Evolutionary conservation across 1,284 basidiomycete species (phyloP), one percentile per base, ranked within the genome.

Genomic region (Ustilago cynodontis): DNA sequence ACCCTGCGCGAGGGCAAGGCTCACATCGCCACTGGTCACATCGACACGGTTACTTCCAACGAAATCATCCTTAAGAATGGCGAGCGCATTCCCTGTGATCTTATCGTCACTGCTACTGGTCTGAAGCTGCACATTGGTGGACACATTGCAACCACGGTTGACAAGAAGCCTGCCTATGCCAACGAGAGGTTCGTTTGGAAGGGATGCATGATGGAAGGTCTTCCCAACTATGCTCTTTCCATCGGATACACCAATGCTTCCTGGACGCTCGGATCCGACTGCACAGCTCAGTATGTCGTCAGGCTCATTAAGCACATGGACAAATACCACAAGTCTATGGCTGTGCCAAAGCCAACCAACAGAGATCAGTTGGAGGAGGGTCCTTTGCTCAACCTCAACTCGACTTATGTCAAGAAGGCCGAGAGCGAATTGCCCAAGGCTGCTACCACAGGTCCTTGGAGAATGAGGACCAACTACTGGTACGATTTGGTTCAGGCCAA

Each of bases 51-150:
- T 33, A 82, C 74, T 24, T 62, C 60, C 41, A 74, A 80, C 53
- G 72, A 77, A 31, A 83, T 85, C 71, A 61, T 65, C 24, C 65
- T 84, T 50, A 80, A 82, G 58, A 79, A 77, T 65, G 81, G 83
- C 58, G 59, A 75, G 54, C 70, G 63, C 28, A 58, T 86, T 26
- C 79, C 82, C 1, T 85, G 83, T 18, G 85, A 86, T 66, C 59
- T 85, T 29, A 83, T 86, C 58, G 73, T 86, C 55, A 84, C 82
- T 20, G 85, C 85, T 3, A 86, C 85, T 1, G 85, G 85, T 3
- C 67, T 86, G 26, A 81, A 83, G 76, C 55, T 86, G 11, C 56
- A 74, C 54, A 61, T 85, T 26, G 75, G 78, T 11, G 85, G 85
- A 13, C 78, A 79, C 47, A 63, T 81, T 4, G 52, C 59, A 2